A percentile compares a stretch with the other conserved stretches of the same genome.
These are phyloP conservation scores for Colletotrichum musicola DNA, from an alignment of 2,329 filamentous ascomycete species.

Conservation along the genomic window DNA sequence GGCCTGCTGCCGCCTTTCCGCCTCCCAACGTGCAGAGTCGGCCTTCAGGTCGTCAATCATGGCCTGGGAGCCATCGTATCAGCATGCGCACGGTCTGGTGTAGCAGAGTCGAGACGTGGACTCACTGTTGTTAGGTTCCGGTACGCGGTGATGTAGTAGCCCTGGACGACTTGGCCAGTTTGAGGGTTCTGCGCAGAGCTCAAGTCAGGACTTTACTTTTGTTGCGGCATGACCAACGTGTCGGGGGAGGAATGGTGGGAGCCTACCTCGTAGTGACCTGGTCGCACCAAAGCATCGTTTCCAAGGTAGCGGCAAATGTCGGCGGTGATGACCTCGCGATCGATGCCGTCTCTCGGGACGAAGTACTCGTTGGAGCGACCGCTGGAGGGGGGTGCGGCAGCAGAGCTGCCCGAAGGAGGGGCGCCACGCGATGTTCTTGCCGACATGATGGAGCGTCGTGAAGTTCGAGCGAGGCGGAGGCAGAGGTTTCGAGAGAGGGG, in stretches of 20 bases:
- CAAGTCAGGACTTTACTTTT: slow-evolving; percentile 13
- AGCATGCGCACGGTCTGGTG: background rate
- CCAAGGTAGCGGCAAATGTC: slow-evolving; percentile 88
- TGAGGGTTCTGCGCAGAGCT: slow-evolving; percentile 60
- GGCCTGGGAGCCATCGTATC: slow-evolving; percentile 55
- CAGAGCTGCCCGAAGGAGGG: slow-evolving; percentile 44
- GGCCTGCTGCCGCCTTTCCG: slow-evolving; percentile 69
- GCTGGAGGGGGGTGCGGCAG: slow-evolving; percentile 53
- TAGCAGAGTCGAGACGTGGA: slow-evolving; percentile 35
- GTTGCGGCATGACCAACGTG: background rate
- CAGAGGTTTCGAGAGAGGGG: slow-evolving; percentile 32
- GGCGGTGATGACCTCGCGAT: slow-evolving; percentile 85
- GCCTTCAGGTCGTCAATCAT: slow-evolving; percentile 74
- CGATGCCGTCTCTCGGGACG: slow-evolving; percentile 83
- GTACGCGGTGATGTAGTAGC: slow-evolving; percentile 84
- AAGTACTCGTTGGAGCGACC: slow-evolving; percentile 82
- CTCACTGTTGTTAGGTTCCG: slow-evolving; percentile 82
- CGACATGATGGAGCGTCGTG: slow-evolving; percentile 50
- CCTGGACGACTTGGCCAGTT: slow-evolving; percentile 72
- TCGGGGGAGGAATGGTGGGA: slow-evolving; percentile 1
- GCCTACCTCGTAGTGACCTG: slow-evolving; percentile 79
- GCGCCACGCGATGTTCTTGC: slow-evolving; percentile 55
- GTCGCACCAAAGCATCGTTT: slow-evolving; percentile 84
- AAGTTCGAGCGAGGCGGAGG: slow-evolving; percentile 35
- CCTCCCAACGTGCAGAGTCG: slow-evolving; percentile 72